Percentiles rank a stretch among this genome's conserved stretches.
These are phyloP conservation scores for Viola odorata DNA, from an alignment of 345 rosid species.

Conservation along the genomic window DNA sequence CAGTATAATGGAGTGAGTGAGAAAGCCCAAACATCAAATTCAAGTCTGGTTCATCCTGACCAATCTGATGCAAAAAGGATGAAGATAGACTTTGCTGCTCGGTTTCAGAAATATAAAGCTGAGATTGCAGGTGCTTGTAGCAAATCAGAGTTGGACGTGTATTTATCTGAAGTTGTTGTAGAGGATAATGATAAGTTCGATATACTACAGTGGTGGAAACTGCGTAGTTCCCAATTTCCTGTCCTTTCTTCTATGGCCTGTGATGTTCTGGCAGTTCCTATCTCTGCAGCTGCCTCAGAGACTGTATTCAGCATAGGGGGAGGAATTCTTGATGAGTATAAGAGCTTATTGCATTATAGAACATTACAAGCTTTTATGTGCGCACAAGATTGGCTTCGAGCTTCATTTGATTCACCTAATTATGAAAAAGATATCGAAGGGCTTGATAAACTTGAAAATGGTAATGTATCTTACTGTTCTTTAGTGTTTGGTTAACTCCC, in stretches of 20 bases:
- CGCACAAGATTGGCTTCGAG: not conserved
- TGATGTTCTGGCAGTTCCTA: not conserved
- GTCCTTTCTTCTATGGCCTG: not conserved
- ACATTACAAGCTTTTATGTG: not conserved
- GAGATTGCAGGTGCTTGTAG: too few species aligned
- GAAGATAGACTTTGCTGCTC: too few species aligned
- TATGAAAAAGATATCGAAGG: too few species aligned
- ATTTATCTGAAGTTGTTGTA: not conserved
- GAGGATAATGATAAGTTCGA: constrained; percentile 1
- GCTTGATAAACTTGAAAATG: too few species aligned
- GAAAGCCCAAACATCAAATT: too few species aligned
- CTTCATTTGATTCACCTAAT: too few species aligned
- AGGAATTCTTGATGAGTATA: not conserved
- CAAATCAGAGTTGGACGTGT: not conserved
- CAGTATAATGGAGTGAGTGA: too few species aligned
- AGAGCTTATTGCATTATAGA: not conserved
- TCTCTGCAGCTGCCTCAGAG: not conserved
- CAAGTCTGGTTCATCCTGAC: too few species aligned
- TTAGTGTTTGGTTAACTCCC: too few species aligned
- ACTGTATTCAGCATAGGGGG: not conserved
- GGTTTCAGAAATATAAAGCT: too few species aligned
- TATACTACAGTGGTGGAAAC: constrained; percentile 4
- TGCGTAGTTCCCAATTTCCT: not conserved
- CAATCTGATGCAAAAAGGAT: too few species aligned
- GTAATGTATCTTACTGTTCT: too few species aligned